Evolutionary conservation across 176 grass and related monocot species (phyloP).

Genomic region (Oryza glaberrima): DNA sequence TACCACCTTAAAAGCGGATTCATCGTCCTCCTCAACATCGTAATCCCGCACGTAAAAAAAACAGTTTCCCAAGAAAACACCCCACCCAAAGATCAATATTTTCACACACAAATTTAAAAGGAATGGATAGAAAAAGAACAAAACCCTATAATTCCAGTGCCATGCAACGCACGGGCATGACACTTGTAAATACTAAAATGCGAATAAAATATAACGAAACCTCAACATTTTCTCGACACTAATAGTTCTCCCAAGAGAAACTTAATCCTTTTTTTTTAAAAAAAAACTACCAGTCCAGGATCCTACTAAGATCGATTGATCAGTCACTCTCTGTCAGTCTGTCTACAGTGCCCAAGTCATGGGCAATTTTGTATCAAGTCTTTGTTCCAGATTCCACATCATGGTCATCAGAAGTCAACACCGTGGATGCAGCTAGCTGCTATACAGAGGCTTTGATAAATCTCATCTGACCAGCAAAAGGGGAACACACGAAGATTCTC

Average conservation of each 20-base stretch:
- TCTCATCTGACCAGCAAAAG: slow-evolving; percentile 38
- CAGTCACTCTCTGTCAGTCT: not conserved
- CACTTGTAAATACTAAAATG: no score
- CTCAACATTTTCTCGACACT: not conserved
- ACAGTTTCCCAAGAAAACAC: no score
- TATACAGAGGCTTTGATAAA: slow-evolving; percentile 23
- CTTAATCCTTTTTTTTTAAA: no score
- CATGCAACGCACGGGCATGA: no score
- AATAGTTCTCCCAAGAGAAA: not conserved
- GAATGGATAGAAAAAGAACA: no score
- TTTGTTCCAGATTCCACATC: slow-evolving; percentile 27
- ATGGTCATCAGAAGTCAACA: slow-evolving; percentile 40
- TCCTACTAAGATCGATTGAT: not conserved
- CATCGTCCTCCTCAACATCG: no score
- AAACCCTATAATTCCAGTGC: no score
- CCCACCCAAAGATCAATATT: no score
- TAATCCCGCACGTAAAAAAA: no score
- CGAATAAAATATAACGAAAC: no score
- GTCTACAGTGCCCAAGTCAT: not conserved
- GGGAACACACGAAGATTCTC: slow-evolving; percentile 44
- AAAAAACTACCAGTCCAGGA: not conserved
- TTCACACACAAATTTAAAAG: no score
- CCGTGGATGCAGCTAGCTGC: slow-evolving; percentile 24
- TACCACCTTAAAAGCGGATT: no score
- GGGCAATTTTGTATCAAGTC: not conserved